Conservation (phyloP, 2,329 filamentous ascomycete species). For the Xylaria sp. region DNA sequence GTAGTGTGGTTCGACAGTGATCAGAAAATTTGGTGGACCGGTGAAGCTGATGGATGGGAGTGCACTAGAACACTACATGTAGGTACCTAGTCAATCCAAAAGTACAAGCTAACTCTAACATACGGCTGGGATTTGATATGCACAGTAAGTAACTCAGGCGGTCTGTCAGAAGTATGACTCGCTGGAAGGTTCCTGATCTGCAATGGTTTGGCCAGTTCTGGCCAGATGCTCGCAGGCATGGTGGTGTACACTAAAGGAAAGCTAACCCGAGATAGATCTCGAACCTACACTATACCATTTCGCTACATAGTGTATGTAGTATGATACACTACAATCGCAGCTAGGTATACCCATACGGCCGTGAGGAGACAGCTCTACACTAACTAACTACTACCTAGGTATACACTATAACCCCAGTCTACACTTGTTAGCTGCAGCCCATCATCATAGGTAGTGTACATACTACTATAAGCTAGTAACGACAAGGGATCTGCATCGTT, state of each 20-base stretch:
- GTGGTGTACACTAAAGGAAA: not conserved
- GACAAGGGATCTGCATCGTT: not conserved
- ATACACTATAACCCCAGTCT: too few species aligned
- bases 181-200: constrained; percentile 8
- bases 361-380: not conserved
- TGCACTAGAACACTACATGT: too few species aligned
- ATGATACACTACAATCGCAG: not conserved
- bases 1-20: too few species aligned
- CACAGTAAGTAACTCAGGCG: not conserved
- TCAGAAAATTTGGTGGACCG: too few species aligned
- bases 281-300: not conserved
- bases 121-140: too few species aligned
- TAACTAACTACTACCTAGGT: too few species aligned
- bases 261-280: not conserved
- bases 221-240: constrained; percentile 11
- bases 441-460: not conserved
- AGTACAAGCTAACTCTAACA: too few species aligned
- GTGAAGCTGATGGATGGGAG: too few species aligned
- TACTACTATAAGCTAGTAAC: too few species aligned
- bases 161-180: constrained; percentile 14
- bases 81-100: too few species aligned
- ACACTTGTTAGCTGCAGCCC: not conserved
- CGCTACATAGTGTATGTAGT: not conserved
- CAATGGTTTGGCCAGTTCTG: not conserved
- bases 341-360: not conserved